Percentiles rank a stretch among this genome's conserved stretches.
Conservation (phyloP, 805 yeast species). For the Myxozyma udenii region DNA sequence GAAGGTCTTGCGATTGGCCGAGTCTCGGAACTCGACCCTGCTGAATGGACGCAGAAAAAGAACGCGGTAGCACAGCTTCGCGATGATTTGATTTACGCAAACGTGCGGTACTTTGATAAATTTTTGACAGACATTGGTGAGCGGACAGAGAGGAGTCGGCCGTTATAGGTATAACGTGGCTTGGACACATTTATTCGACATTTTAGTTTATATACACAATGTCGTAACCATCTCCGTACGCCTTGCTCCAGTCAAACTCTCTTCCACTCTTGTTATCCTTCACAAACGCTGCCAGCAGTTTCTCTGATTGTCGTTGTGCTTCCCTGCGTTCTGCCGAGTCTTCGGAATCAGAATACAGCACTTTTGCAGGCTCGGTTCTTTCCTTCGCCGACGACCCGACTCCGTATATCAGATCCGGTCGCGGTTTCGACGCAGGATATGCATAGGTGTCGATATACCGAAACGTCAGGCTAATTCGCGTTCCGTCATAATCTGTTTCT, state of each 20-base stretch:
- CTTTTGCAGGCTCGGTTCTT: slow-evolving; percentile 6
- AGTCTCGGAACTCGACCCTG: background rate
- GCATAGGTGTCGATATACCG: slow-evolving; percentile 18
- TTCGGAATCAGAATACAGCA: slow-evolving; percentile 2
- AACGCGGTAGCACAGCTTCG: background rate
- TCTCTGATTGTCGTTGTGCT: slow-evolving; percentile 3
- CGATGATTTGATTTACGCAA: background rate
- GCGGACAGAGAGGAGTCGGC: background rate
- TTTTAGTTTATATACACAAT: slow-evolving; percentile 3
- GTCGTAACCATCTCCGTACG: slow-evolving; percentile 24
- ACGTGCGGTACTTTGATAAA: background rate
- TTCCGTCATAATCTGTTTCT: slow-evolving; percentile 14
- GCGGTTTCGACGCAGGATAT: background rate
- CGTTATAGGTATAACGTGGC: background rate
- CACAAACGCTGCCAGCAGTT: slow-evolving; percentile 14
- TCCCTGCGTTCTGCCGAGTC: background rate
- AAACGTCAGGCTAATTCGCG: slow-evolving; percentile 23
- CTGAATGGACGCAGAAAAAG: slow-evolving; percentile 6
- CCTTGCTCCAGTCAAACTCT: slow-evolving; percentile 16
- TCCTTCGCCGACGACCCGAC: slow-evolving; percentile 18
- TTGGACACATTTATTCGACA: background rate
- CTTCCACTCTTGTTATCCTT: slow-evolving; percentile 14
- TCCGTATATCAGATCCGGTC: slow-evolving; percentile 18
- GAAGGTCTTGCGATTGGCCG: slow-evolving; percentile 13
- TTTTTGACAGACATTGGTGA: too few species aligned